A percentile compares a stretch with the other conserved stretches of the same genome.
phyloP scores from a whole-genome alignment of 2,329 filamentous ascomycete species.

The Dactylellina parvicollis region DNA sequence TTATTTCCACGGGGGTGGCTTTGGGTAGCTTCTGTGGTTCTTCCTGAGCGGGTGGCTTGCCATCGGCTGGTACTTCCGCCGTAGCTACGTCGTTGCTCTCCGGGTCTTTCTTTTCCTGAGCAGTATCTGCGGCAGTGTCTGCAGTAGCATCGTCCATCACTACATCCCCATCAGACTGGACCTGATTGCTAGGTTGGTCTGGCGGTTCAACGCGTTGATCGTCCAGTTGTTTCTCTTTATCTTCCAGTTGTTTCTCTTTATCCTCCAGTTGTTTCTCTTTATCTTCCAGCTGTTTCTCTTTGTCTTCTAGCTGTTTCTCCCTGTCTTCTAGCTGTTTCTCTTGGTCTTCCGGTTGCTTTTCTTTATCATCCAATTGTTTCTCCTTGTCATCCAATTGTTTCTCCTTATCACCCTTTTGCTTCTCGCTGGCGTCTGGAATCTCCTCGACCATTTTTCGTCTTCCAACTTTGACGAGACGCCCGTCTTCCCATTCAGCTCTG shows the following conservation, averaged over 20 bases:
- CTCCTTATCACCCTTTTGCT: constrained; percentile 35
- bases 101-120: background rate
- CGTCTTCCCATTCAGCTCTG: constrained; percentile 78
- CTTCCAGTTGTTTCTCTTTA: constrained; percentile 1
- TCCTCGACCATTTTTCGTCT: constrained; percentile 61
- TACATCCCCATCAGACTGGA: constrained; percentile 29
- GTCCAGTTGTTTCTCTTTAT: constrained; percentile 27
- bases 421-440: constrained; percentile 44
- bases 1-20: constrained; percentile 49
- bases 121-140: background rate
- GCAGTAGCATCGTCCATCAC: constrained; percentile 31
- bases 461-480: constrained; percentile 76
- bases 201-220: constrained; percentile 34
- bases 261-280: constrained; percentile 2
- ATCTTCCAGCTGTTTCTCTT: constrained; percentile 1
- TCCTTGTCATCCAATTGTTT: constrained; percentile 34
- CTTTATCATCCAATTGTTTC: constrained; percentile 24
- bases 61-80: background rate
- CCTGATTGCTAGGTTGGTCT: constrained; percentile 59
- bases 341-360: background rate
- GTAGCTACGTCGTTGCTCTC: background rate
- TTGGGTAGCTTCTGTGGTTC: constrained; percentile 5
- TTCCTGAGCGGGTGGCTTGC: constrained; percentile 10
- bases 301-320: background rate
- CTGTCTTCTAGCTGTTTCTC: background rate